Percentiles rank a stretch among this genome's conserved stretches.
Conservation (phyloP, 805 yeast genomes). For the Candida nonsorbophila region DNA sequence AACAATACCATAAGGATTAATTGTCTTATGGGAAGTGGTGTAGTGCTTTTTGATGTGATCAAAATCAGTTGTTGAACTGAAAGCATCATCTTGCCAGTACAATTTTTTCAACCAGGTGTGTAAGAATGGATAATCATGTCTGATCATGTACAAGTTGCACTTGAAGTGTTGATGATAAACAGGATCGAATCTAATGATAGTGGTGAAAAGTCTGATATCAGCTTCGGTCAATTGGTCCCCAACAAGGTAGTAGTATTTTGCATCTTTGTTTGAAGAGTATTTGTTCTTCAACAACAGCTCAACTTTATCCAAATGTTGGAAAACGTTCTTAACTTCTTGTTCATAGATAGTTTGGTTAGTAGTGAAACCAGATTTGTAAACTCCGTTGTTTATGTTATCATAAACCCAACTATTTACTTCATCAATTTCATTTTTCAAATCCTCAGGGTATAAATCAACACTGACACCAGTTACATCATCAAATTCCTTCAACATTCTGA, state of each 20-base stretch:
- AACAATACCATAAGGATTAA: conserved; percentile 80
- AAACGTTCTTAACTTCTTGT: conserved; percentile 55
- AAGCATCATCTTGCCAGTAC: conserved; percentile 74
- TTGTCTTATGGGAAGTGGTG: conserved; percentile 74
- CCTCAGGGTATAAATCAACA: conserved; percentile 59
- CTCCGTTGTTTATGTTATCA: conserved; percentile 85
- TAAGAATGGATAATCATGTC: conserved; percentile 71
- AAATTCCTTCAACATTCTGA: conserved; percentile 77
- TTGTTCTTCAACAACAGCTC: conserved; percentile 53
- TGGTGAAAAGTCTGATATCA: conserved; percentile 81
- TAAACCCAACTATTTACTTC: conserved; percentile 78
- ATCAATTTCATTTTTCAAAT: conserved; percentile 55
- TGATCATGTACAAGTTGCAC: conserved; percentile 78
- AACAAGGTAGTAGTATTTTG: conserved; percentile 33
- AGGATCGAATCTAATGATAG: conserved; percentile 86
- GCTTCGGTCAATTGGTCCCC: conserved; percentile 81
- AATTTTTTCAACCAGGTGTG: conserved; percentile 77
- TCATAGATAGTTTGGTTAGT: conserved; percentile 80
- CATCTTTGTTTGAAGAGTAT: conserved; percentile 22
- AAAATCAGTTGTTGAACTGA: conserved; percentile 75
- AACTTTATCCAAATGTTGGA: conserved; percentile 62
- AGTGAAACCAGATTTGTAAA: conserved; percentile 89
- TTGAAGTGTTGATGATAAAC: conserved; percentile 95
- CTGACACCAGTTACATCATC: conserved; percentile 48
- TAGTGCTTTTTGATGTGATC: conserved; percentile 90